A percentile compares a stretch with the other conserved stretches of the same genome.
Conservation (phyloP, 2,329 filamentous ascomycete species). For the Fusarium sp. region DNA sequence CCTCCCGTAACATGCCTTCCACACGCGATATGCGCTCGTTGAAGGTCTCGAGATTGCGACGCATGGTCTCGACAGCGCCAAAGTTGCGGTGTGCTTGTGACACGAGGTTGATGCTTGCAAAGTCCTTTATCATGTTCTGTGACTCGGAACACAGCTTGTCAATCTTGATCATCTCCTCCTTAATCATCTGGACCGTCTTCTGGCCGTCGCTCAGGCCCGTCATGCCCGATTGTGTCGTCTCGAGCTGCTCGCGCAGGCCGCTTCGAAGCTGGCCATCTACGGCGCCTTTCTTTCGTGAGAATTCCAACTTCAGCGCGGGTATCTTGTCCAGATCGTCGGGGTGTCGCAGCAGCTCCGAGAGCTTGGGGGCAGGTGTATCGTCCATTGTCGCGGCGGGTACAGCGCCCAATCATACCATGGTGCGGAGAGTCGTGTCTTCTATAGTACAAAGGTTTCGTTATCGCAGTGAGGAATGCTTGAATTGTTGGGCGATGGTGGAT, state of each 20-base stretch:
- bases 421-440: slow-evolving; percentile 18
- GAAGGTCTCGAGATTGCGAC: slow-evolving; percentile 88
- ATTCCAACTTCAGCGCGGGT: slow-evolving; percentile 87
- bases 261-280: slow-evolving; percentile 91
- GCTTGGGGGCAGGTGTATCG: slow-evolving; percentile 79
- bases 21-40: slow-evolving; percentile 81
- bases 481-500: background rate
- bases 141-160: slow-evolving; percentile 97
- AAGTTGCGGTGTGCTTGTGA: slow-evolving; percentile 98
- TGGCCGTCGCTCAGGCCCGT: slow-evolving; percentile 89
- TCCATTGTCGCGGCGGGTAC: slow-evolving; percentile 52
- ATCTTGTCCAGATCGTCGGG: slow-evolving; percentile 99
- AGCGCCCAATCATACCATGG: slow-evolving; percentile 49
- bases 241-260: slow-evolving; percentile 90
- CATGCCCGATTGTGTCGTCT: slow-evolving; percentile 95
- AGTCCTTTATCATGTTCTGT: slow-evolving; percentile 97
- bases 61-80: slow-evolving; percentile 93
- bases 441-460: background rate
- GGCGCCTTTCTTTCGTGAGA: slow-evolving; percentile 91
- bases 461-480: background rate
- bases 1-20: slow-evolving; percentile 82
- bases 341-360: slow-evolving; percentile 92
- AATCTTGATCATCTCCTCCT: slow-evolving; percentile 98
- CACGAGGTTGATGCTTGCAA: slow-evolving; percentile 90
- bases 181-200: slow-evolving; percentile 90